phyloP scores from a whole-genome alignment of 768 basidiomycete genomes.

The Serendipita sp. region DNA sequence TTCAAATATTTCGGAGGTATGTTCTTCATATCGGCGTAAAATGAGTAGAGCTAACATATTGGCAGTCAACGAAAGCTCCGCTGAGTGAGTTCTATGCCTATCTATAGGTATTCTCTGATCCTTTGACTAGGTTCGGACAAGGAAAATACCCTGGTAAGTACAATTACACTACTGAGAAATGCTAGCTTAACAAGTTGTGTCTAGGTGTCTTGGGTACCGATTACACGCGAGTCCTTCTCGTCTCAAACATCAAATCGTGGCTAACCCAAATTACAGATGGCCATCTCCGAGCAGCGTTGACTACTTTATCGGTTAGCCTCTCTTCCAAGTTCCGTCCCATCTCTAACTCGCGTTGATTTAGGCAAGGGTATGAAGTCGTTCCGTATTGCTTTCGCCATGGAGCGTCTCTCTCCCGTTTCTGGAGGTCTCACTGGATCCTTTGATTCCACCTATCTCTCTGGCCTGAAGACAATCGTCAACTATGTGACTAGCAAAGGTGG shows the following conservation, averaged over 20 bases:
- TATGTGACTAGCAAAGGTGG: constrained; percentile 47
- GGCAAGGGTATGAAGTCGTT: constrained; percentile 42
- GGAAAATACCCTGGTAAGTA: constrained; percentile 28
- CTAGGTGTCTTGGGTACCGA: no score
- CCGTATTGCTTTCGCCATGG: constrained; percentile 44
- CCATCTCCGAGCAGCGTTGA: constrained; percentile 18
- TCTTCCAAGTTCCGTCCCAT: constrained; percentile 24
- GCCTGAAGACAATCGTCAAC: constrained; percentile 33
- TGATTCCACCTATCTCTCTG: constrained; percentile 34
- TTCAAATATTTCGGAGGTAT: constrained; percentile 39
- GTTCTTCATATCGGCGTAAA: background rate
- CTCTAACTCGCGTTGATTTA: constrained; percentile 11
- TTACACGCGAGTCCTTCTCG: background rate
- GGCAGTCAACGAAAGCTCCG: constrained; percentile 39
- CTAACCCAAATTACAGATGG: constrained; percentile 30
- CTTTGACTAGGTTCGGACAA: constrained; percentile 25
- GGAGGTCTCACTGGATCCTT: constrained; percentile 39
- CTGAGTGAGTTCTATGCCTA: constrained; percentile 20
- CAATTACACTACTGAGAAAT: constrained; percentile 10
- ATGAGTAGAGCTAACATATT: background rate
- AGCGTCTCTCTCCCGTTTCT: constrained; percentile 36
- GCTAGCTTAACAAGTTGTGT: no score
- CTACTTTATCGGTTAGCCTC: constrained; percentile 9
- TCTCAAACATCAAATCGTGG: background rate
- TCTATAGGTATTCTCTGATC: no score